Conservation (phyloP, 768 basidiomycete species). For the Austroboletus eburneus region DNA sequence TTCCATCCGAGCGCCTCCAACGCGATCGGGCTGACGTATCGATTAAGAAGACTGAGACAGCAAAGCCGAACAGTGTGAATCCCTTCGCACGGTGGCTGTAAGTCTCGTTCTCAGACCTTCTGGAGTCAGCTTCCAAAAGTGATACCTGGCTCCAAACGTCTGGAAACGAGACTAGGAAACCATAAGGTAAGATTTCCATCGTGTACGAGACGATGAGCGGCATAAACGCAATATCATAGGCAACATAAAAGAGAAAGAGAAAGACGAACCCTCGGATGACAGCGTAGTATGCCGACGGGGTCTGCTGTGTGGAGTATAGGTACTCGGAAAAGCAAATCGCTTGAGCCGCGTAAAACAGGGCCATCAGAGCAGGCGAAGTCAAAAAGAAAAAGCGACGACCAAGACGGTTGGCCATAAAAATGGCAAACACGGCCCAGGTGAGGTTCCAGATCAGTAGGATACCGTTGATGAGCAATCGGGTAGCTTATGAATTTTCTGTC, state of each 20-base stretch:
- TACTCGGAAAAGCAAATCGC: conserved; percentile 62
- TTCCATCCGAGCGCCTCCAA: conserved; percentile 64
- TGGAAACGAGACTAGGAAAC: no score
- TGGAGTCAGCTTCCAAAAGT: no score
- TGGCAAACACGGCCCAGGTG: conserved; percentile 52
- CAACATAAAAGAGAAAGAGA: conserved; percentile 72
- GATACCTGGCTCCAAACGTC: no score
- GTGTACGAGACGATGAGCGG: conserved; percentile 86
- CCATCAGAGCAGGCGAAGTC: conserved; percentile 54
- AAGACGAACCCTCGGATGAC: conserved; percentile 85
- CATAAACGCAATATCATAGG: conserved; percentile 80
- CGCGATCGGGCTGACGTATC: conserved; percentile 83
- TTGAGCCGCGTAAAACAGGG: conserved; percentile 63
- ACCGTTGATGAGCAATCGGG: conserved; percentile 79
- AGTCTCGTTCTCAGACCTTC: no score
- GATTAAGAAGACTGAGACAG: conserved; percentile 80
- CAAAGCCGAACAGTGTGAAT: conserved; percentile 76
- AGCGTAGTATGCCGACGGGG: conserved; percentile 53
- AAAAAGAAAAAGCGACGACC: conserved; percentile 74
- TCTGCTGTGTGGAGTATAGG: conserved; percentile 37
- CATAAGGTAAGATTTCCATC: conserved; percentile 84
- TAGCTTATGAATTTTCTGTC: no score
- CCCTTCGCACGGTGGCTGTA: conserved; percentile 83
- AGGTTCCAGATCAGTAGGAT: conserved; percentile 84
- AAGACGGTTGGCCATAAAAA: conserved; percentile 57